Evolutionary conservation across 306 rosid species (phyloP).

Genomic region (Quercus robur): DNA sequence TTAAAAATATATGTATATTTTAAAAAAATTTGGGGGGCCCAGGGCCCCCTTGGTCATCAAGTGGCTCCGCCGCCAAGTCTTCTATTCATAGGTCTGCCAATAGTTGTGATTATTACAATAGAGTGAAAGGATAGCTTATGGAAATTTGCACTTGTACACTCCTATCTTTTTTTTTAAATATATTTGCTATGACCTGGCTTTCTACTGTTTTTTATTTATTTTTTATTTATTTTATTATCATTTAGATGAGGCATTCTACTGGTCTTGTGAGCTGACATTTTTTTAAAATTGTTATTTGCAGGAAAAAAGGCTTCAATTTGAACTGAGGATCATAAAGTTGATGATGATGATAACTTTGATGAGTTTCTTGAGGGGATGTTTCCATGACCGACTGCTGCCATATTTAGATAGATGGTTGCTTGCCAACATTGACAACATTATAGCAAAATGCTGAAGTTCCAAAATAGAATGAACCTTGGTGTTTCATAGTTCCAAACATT

Average conservation of each 20-base stretch:
- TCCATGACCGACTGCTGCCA: constrained; percentile 36
- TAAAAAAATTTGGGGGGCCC: too few relatives aligned
- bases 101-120: neutral
- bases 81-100: neutral
- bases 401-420: too few relatives aligned
- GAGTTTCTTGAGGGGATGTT: constrained; percentile 91
- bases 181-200: neutral
- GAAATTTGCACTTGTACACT: neutral
- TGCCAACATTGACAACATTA: too few relatives aligned
- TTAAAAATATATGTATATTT: too few relatives aligned
- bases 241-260: neutral
- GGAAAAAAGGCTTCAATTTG: constrained; percentile 61
- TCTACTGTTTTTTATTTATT: too few relatives aligned
- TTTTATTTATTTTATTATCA: too few relatives aligned
- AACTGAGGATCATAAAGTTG: constrained; percentile 36
- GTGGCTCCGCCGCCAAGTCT: too few relatives aligned
- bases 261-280: constrained; percentile 1
- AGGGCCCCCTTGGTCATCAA: too few relatives aligned
- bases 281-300: constrained; percentile 24
- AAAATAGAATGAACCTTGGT: too few relatives aligned
- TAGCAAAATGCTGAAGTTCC: too few relatives aligned
- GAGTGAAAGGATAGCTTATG: neutral
- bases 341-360: constrained; percentile 49
- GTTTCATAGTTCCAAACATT: too few relatives aligned
- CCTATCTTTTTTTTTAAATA: neutral